Evolutionary conservation across 1,284 basidiomycete species (phyloP), one percentile per base, ranked within the genome.

Genomic region (Ganoderma sinense): DNA sequence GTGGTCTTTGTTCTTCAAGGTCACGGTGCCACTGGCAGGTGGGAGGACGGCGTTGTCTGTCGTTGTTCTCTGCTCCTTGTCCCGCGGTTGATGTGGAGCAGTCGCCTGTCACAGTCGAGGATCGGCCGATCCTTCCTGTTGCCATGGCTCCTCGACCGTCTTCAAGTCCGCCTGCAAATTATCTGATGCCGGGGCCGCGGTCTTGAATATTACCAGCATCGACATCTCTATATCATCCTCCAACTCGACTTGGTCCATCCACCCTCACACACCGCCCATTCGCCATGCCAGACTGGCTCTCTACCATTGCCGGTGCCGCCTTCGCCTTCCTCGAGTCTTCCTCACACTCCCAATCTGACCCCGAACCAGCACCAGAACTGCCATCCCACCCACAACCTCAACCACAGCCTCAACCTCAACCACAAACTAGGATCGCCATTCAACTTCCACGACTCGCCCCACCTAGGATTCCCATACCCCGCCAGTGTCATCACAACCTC

Each of bases 401-500:
- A 29, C 20, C 48, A 6, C n/a, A 56, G 11, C 55, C 16, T 16
- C 29, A 18, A 18, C 31, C 56, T 59, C 33, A 36, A 10, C 33
- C 33, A 18, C 31, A 10, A 33, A 16, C 29, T 10, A 29, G 31
- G n/a, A 16, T 20, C 56, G 7, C 11, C n/a, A 11, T 31, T 8
- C 33, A 11, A 40, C 11, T 11, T 23, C 31, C 39, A 39, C 58
- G 36, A 36, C 10, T 36, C 6, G 36, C 36, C 36, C 36, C 36
- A 36, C 36, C 36, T 36, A 36, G 36, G 36, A 7, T 36, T 10
- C 36, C 36, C 23, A 20, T 23, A 23, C 26, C 55, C 16, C 59
- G 33, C 23, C 63, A 48, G 18, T 63, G 59, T 6, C 71, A 67
- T 61, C 69, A 68, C 55, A 74, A 86, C 75, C 64, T 73, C 79